Evolutionary conservation across 2,329 filamentous ascomycete species (phyloP).

Genomic region (Thermothelomyces thermophilus): DNA sequence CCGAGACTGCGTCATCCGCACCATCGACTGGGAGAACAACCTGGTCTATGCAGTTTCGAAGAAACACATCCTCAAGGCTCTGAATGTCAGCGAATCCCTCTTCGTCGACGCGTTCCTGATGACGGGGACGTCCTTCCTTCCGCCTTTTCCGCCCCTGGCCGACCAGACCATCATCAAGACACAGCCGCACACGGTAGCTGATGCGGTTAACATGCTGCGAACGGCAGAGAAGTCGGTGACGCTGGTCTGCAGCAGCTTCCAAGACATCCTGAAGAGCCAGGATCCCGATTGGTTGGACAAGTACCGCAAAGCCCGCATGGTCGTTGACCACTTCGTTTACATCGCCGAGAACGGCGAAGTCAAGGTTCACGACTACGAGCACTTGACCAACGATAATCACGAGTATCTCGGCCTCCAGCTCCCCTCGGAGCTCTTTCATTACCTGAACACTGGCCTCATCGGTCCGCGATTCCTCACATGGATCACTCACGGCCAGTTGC

Average conservation of each 20-base stretch:
- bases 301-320: slow-evolving; percentile 79
- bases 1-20: slow-evolving; percentile 62
- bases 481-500: slow-evolving; percentile 71
- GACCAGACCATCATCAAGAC: slow-evolving; percentile 48
- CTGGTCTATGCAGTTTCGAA: slow-evolving; percentile 59
- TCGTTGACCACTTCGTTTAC: slow-evolving; percentile 80
- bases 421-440: slow-evolving; percentile 84
- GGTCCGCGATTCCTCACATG: slow-evolving; percentile 72
- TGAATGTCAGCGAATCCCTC: slow-evolving; percentile 61
- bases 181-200: slow-evolving; percentile 58
- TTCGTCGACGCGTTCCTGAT: slow-evolving; percentile 82
- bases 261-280: slow-evolving; percentile 67
- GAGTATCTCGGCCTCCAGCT: slow-evolving; percentile 86
- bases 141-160: slow-evolving; percentile 70
- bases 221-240: slow-evolving; percentile 63
- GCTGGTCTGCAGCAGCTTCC: slow-evolving; percentile 67
- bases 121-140: slow-evolving; percentile 72
- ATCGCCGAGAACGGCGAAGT: slow-evolving; percentile 72
- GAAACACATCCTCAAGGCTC: slow-evolving; percentile 60
- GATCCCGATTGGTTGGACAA: slow-evolving; percentile 74
- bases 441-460: slow-evolving; percentile 77
- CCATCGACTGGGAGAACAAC: slow-evolving; percentile 61
- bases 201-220: slow-evolving; percentile 72
- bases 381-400: slow-evolving; percentile 75
- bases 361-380: slow-evolving; percentile 63